A percentile compares a stretch with the other conserved stretches of the same genome.
phyloP scores from a whole-genome alignment of 106 monocot species.

The Iris macrosiphon region DNA sequence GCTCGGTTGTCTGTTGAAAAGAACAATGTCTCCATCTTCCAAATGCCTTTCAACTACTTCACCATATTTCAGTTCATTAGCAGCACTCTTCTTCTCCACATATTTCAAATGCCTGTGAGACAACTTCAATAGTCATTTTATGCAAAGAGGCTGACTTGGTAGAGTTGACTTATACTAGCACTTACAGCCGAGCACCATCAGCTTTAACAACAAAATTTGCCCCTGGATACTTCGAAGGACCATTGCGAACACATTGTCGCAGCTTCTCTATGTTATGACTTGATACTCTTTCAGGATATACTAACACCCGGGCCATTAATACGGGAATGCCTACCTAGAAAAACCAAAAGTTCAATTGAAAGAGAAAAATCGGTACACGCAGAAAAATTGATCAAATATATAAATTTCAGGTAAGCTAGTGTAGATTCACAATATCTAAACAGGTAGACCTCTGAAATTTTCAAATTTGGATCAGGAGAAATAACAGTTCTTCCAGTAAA shows the following conservation, averaged over 20 bases:
- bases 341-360: background rate
- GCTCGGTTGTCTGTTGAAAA: slow-evolving; percentile 97
- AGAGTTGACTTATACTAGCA: slow-evolving; percentile 1
- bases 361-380: background rate
- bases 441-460: slow-evolving; percentile 82
- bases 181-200: slow-evolving; percentile 62
- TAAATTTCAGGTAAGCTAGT: background rate
- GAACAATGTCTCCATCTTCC: slow-evolving; percentile 96
- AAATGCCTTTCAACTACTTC: slow-evolving; percentile 85
- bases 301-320: slow-evolving; percentile 75
- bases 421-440: background rate
- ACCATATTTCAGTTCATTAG: slow-evolving; percentile 84
- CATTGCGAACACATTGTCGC: slow-evolving; percentile 78
- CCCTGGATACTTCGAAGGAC: slow-evolving; percentile 84
- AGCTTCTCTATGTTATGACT: slow-evolving; percentile 91
- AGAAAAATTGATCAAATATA: background rate
- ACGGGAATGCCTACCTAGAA: slow-evolving; percentile 84
- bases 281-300: slow-evolving; percentile 91
- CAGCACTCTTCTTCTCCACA: slow-evolving; percentile 59
- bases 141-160: too few species aligned
- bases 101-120: slow-evolving; percentile 70
- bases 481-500: slow-evolving; percentile 98
- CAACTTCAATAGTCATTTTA: background rate
- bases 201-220: slow-evolving; percentile 68
- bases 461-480: slow-evolving; percentile 99